Percentiles rank a stretch among this genome's conserved stretches.
Conservation (phyloP, 2,329 filamentous ascomycete genomes). For the Blastomyces silverae region DNA sequence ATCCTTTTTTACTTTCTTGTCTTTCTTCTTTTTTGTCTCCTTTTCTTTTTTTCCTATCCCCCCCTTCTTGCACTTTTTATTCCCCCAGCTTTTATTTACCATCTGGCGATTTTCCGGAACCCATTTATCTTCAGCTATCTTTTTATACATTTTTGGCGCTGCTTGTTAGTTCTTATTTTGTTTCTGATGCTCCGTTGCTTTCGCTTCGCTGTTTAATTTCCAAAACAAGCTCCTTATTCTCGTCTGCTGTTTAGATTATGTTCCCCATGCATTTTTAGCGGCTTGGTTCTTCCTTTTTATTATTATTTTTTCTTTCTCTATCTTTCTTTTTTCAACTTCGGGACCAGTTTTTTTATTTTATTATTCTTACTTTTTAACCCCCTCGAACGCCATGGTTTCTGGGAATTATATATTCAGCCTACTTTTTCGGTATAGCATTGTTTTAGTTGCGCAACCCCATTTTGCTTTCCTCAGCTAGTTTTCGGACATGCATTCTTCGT, state of each 20-base stretch:
- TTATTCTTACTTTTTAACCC: constrained; percentile 16
- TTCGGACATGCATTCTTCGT: constrained; percentile 21
- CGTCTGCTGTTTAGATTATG: constrained; percentile 6
- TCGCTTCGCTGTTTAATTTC: neutral
- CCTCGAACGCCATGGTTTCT: constrained; percentile 15
- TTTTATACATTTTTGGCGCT: neutral
- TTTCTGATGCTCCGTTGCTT: neutral
- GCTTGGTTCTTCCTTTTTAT: constrained; percentile 12
- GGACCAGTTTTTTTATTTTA: neutral
- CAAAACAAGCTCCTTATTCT: constrained; percentile 6
- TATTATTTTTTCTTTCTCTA: constrained; percentile 14
- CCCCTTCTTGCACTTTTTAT: constrained; percentile 9
- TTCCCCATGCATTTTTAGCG: constrained; percentile 13
- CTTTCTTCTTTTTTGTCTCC: constrained; percentile 14
- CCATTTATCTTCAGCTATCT: constrained; percentile 3
- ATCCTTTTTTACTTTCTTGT: constrained; percentile 8
- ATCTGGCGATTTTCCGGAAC: constrained; percentile 1
- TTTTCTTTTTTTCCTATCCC: neutral
- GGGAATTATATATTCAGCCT: constrained; percentile 17
- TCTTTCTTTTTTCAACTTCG: constrained; percentile 10
- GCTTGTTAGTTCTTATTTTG: neutral
- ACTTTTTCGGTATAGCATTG: neutral
- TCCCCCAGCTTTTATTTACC: constrained; percentile 3
- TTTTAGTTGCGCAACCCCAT: neutral
- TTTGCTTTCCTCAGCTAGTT: neutral